phyloP scores from a whole-genome alignment of 805 yeast genomes.

The Wickerhamia fluorescens region DNA sequence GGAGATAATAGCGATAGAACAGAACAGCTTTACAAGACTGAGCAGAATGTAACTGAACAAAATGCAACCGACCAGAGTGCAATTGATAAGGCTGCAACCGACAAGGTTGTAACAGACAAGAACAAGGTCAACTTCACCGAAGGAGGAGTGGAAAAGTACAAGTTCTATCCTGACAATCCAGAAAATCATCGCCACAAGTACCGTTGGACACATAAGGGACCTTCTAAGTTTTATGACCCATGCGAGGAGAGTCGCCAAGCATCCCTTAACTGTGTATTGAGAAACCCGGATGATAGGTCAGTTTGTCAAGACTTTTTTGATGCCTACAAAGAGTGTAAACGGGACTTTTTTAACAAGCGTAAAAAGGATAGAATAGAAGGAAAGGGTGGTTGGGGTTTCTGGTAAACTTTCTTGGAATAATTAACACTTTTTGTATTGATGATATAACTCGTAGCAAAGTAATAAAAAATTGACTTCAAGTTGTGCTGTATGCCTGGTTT shows the following conservation, averaged over 20 bases:
- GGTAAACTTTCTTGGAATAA: constrained; percentile 21
- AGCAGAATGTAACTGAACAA: not conserved
- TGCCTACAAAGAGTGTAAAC: constrained; percentile 89
- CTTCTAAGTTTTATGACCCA: constrained; percentile 86
- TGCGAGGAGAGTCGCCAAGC: constrained; percentile 86
- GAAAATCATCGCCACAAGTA: constrained; percentile 60
- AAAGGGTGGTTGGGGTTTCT: constrained; percentile 38
- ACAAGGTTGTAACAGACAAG: constrained; percentile 26
- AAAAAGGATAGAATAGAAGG: constrained; percentile 31
- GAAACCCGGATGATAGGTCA: constrained; percentile 59
- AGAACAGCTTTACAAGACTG: not conserved
- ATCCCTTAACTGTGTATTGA: constrained; percentile 76
- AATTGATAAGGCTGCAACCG: too few relatives aligned
- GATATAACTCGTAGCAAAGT: too few relatives aligned
- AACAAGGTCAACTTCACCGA: constrained; percentile 48
- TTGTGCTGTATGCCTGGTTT: constrained; percentile 3
- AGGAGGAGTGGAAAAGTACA: constrained; percentile 46
- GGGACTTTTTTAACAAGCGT: constrained; percentile 35
- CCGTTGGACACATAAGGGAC: constrained; percentile 66
- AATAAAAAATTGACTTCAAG: too few relatives aligned
- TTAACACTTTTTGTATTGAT: too few relatives aligned
- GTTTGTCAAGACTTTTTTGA: constrained; percentile 76
- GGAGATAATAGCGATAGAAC: not conserved
- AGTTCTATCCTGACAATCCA: constrained; percentile 86
- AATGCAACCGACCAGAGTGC: too few relatives aligned